Percentiles rank a stretch among this genome's conserved stretches.
phyloP scores from a whole-genome alignment of 2,329 filamentous ascomycete genomes.

The Cladobotryum mycophilum region DNA sequence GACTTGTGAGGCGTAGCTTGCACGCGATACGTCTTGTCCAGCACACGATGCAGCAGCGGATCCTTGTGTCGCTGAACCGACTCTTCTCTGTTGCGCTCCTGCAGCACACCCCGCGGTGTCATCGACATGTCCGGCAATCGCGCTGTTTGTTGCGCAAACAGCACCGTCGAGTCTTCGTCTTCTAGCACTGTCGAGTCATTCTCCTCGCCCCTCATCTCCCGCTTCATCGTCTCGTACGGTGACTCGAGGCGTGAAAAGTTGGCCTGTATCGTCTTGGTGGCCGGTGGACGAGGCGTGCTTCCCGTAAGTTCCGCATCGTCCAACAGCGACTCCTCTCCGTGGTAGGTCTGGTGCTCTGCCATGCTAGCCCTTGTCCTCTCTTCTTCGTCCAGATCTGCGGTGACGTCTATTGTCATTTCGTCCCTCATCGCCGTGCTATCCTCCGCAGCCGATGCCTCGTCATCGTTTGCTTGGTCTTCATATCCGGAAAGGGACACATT shows the following conservation, averaged over 20 bases:
- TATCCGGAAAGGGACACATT: conserved; percentile 96
- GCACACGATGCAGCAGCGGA: conserved; percentile 79
- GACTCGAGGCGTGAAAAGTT: conserved; percentile 63
- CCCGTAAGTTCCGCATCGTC: conserved; percentile 57
- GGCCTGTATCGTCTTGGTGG: conserved; percentile 42
- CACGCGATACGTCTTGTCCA: conserved; percentile 92
- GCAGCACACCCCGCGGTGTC: conserved; percentile 45
- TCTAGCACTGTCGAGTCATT: conserved; percentile 29
- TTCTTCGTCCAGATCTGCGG: conserved; percentile 34
- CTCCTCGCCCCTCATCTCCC: conserved; percentile 52
- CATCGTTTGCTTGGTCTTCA: conserved; percentile 69
- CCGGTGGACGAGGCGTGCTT: conserved; percentile 59
- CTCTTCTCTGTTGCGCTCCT: conserved; percentile 26
- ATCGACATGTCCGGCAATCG: conserved; percentile 57
- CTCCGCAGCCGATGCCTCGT: conserved; percentile 46
- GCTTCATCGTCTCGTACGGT: conserved; percentile 68
- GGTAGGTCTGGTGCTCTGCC: conserved; percentile 29
- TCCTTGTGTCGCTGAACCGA: conserved; percentile 48
- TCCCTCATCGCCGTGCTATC: conserved; percentile 52
- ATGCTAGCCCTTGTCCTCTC: conserved; percentile 31
- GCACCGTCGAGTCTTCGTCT: conserved; percentile 40
- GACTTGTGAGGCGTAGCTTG: conserved; percentile 79
- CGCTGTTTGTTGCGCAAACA: conserved; percentile 47
- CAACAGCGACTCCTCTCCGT: conserved; percentile 59
- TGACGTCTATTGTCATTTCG: conserved; percentile 45